Evolutionary conservation across 139 green algal genomes (phyloP).

Genomic region (Coccomyxa sp.): DNA sequence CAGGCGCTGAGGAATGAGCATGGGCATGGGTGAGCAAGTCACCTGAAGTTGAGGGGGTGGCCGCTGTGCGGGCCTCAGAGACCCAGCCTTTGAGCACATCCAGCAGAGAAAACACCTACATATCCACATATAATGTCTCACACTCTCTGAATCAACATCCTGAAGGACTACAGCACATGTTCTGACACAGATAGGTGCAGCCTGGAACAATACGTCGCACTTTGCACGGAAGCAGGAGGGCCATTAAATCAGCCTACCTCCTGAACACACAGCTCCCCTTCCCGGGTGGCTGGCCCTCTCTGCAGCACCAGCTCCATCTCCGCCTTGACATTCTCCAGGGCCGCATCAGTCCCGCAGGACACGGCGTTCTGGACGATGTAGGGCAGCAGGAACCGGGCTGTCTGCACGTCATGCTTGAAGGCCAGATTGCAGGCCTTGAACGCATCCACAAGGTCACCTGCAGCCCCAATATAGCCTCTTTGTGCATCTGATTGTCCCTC

Average conservation of each 20-base stretch:
- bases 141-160: no score
- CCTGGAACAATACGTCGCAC: no score
- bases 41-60: neutral
- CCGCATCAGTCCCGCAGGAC: conserved; percentile 24
- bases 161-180: no score
- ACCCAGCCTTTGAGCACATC: conserved; percentile 77
- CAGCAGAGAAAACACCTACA: conserved; percentile 84
- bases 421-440: conserved; percentile 61
- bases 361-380: conserved; percentile 70
- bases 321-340: conserved; percentile 10
- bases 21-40: no score
- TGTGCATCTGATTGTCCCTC: no score
- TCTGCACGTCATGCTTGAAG: conserved; percentile 66
- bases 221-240: no score
- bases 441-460: conserved; percentile 30
- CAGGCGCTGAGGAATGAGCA: no score
- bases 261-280: conserved; percentile 62
- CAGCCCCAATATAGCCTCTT: no score
- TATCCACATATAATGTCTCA: no score
- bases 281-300: conserved; percentile 17
- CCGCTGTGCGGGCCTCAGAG: conserved; percentile 12
- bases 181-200: no score
- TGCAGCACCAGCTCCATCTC: conserved; percentile 51
- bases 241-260: no score
- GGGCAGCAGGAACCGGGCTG: conserved; percentile 82